phyloP scores from a whole-genome alignment of 1,284 basidiomycete genomes.

The Rhodofomes roseus region DNA sequence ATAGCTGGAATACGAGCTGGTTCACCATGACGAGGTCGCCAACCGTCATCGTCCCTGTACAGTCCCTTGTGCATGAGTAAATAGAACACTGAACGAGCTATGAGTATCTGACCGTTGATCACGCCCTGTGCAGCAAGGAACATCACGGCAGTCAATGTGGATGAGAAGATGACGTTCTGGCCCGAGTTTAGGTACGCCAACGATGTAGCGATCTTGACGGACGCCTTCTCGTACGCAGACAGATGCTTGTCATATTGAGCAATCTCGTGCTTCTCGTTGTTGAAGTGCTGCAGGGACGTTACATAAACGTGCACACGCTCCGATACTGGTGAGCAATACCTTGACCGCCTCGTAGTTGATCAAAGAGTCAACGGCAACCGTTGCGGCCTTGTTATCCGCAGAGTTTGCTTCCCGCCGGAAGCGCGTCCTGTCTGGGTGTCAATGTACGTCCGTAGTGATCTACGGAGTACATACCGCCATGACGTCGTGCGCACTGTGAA shows the following conservation, averaged over 20 bases:
- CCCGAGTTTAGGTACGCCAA: constrained; percentile 93
- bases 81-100: background rate
- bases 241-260: constrained; percentile 91
- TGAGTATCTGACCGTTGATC: constrained; percentile 61
- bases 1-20: constrained; percentile 98
- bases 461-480: constrained; percentile 66
- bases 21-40: constrained; percentile 99
- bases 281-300: constrained; percentile 71
- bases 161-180: constrained; percentile 94
- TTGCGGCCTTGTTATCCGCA: constrained; percentile 95
- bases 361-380: constrained; percentile 89
- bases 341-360: constrained; percentile 99
- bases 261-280: constrained; percentile 93
- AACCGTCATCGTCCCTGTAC: constrained; percentile 90
- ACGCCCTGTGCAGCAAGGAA: constrained; percentile 94
- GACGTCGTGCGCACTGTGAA: constrained; percentile 95
- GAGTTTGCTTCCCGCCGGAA: constrained; percentile 95
- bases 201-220: constrained; percentile 93
- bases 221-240: constrained; percentile 85
- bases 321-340: constrained; percentile 36
- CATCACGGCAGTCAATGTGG: constrained; percentile 93
- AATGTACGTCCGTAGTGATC: too few relatives aligned
- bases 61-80: background rate
- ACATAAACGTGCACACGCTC: background rate
- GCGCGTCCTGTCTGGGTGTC: constrained; percentile 58